phyloP scores from a whole-genome alignment of 768 basidiomycete genomes.

The Naematelia aurantialba region DNA sequence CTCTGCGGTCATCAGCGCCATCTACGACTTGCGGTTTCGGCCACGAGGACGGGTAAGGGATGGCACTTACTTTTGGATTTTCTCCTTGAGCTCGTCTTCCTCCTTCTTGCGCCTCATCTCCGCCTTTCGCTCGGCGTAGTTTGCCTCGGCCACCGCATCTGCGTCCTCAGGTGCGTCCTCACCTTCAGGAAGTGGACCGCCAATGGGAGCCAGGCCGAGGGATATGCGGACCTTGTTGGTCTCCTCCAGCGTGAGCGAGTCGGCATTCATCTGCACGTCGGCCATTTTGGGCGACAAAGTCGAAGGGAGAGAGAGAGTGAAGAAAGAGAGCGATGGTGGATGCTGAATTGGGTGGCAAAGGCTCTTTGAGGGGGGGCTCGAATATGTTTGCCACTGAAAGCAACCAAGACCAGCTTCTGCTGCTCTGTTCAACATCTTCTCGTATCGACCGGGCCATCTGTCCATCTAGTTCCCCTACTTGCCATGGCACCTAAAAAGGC shows the following conservation, averaged over 20 bases:
- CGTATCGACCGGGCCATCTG: constrained; percentile 2
- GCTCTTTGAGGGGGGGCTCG: not conserved
- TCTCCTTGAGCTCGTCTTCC: constrained; percentile 46
- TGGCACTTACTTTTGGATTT: constrained; percentile 64
- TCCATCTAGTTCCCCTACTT: not conserved
- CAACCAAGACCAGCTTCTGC: not conserved
- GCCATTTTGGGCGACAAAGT: constrained; percentile 20
- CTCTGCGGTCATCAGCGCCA: constrained; percentile 52
- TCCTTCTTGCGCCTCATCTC: constrained; percentile 62
- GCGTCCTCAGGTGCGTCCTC: constrained; percentile 50
- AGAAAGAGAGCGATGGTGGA: not conserved
- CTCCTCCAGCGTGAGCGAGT: constrained; percentile 49
- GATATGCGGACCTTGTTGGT: constrained; percentile 79
- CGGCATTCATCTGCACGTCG: constrained; percentile 24
- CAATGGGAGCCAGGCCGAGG: constrained; percentile 87
- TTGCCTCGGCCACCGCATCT: constrained; percentile 80
- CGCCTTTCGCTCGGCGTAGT: constrained; percentile 72
- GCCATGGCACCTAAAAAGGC: constrained; percentile 53
- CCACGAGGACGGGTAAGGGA: constrained; percentile 2
- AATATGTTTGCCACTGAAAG: not conserved
- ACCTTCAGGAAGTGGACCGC: constrained; percentile 63
- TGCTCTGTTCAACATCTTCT: not conserved
- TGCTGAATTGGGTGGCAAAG: constrained; percentile 10
- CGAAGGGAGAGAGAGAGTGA: not conserved
- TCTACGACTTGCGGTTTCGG: too few relatives aligned